A percentile compares a stretch with the other conserved stretches of the same genome.
phyloP scores from a whole-genome alignment of 345 rosid genomes.

The Lepidium didymum region DNA sequence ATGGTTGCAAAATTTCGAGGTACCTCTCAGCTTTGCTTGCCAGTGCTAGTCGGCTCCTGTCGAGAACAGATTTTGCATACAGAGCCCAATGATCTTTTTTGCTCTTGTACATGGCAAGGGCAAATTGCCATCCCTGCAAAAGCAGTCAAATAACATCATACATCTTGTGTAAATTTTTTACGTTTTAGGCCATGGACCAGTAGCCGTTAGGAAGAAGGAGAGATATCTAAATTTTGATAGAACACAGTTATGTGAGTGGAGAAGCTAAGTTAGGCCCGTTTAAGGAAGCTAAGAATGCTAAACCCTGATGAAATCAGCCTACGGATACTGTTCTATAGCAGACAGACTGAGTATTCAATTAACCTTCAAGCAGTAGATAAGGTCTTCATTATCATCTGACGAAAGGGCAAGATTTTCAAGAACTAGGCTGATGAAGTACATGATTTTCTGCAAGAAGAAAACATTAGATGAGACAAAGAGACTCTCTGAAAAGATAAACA shows the following conservation, averaged over 20 bases:
- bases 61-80: slow-evolving; percentile 89
- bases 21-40: slow-evolving; percentile 85
- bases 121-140: slow-evolving; percentile 79
- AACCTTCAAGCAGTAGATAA: slow-evolving; percentile 89
- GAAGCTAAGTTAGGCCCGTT: background rate
- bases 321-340: background rate
- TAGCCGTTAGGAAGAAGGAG: background rate
- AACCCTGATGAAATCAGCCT: background rate
- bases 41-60: slow-evolving; percentile 89
- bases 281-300: background rate
- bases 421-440: slow-evolving; percentile 68
- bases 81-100: slow-evolving; percentile 73
- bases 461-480: slow-evolving; percentile 16
- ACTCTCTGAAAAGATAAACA: background rate
- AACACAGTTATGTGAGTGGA: background rate
- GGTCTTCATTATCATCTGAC: slow-evolving; percentile 90
- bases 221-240: background rate
- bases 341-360: slow-evolving; percentile 25
- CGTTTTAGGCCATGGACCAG: background rate
- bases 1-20: slow-evolving; percentile 80
- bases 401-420: slow-evolving; percentile 93
- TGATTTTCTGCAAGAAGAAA: slow-evolving; percentile 60
- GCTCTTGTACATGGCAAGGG: slow-evolving; percentile 53
- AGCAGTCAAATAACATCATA: slow-evolving; percentile 19
- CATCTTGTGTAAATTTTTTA: background rate